Evolutionary conservation across 2,329 filamentous ascomycete genomes (phyloP).

Genomic region (Penicillium sclerotiorum): DNA sequence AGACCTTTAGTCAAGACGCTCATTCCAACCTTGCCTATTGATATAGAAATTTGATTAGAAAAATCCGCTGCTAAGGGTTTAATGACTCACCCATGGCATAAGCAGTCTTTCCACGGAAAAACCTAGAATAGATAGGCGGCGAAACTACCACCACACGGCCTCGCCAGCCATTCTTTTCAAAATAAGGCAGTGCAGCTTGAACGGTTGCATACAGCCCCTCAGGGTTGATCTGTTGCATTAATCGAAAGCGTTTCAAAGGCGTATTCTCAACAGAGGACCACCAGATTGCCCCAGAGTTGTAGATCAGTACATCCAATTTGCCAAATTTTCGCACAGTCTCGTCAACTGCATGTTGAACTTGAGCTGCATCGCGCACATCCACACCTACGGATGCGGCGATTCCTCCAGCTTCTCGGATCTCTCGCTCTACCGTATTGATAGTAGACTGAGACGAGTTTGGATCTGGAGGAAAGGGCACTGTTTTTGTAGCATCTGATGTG

Average conservation of each 20-base stretch:
- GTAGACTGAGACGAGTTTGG: slow-evolving; percentile 76
- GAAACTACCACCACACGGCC: slow-evolving; percentile 76
- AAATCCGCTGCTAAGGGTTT: not conserved
- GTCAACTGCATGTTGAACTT: slow-evolving; percentile 62
- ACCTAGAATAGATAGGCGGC: slow-evolving; percentile 82
- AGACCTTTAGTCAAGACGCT: slow-evolving; percentile 78
- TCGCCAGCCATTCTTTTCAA: slow-evolving; percentile 56
- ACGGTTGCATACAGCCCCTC: slow-evolving; percentile 75
- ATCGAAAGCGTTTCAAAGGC: slow-evolving; percentile 72
- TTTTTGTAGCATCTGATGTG: slow-evolving; percentile 62
- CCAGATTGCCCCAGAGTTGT: slow-evolving; percentile 86
- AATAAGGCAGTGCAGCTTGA: slow-evolving; percentile 69
- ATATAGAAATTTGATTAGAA: not conserved
- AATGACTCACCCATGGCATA: slow-evolving; percentile 64
- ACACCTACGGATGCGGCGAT: slow-evolving; percentile 67
- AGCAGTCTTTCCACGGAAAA: slow-evolving; percentile 82
- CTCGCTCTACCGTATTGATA: slow-evolving; percentile 76
- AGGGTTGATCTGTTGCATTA: slow-evolving; percentile 74
- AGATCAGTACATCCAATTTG: slow-evolving; percentile 73
- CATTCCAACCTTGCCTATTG: slow-evolving; percentile 73
- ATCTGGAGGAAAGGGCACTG: slow-evolving; percentile 68
- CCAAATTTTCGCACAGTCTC: slow-evolving; percentile 62
- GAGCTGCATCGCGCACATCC: slow-evolving; percentile 67
- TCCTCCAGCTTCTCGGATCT: slow-evolving; percentile 68
- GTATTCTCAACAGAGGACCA: slow-evolving; percentile 76